These are phyloP conservation scores for Botryococcus braunii DNA, from an alignment of 163 green algal genomes.

Conservation along the genomic window DNA sequence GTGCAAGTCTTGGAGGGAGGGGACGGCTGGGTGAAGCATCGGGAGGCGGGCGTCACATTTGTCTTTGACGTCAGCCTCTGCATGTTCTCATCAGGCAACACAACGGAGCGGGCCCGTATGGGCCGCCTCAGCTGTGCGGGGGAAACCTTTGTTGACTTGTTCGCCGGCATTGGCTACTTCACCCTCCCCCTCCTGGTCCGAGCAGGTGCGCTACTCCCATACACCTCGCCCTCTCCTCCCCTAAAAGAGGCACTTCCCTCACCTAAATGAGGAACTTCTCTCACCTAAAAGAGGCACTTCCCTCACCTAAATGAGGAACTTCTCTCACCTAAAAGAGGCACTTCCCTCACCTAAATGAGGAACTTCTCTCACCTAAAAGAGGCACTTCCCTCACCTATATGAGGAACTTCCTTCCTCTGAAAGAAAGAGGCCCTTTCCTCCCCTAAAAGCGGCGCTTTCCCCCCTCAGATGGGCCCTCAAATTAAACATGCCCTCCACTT, in stretches of 20 bases:
- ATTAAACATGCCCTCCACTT: no score
- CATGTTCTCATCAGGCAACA: slow-evolving; percentile 77
- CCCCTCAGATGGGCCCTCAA: no score
- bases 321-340: no score
- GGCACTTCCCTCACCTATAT: no score
- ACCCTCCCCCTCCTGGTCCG: slow-evolving; percentile 54
- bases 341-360: neutral
- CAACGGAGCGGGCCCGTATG: slow-evolving; percentile 63
- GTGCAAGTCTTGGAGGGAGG: slow-evolving; percentile 34
- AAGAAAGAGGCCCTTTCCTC: no score
- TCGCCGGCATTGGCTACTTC: slow-evolving; percentile 71
- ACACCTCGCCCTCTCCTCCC: neutral
- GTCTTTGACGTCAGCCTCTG: slow-evolving; percentile 56
- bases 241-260: slow-evolving; percentile 2
- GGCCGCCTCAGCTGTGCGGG: slow-evolving; percentile 21
- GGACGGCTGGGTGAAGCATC: slow-evolving; percentile 38
- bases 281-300: no score
- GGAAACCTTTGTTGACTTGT: slow-evolving; percentile 62
- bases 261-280: no score
- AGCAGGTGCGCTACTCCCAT: slow-evolving; percentile 12
- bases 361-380: no score
- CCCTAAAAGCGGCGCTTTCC: no score
- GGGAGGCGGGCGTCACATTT: slow-evolving; percentile 26
- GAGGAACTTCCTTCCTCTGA: no score
- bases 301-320: no score